Conservation (phyloP, 2,329 filamentous ascomycete genomes). For the Endoconidiophora laricicola region DNA sequence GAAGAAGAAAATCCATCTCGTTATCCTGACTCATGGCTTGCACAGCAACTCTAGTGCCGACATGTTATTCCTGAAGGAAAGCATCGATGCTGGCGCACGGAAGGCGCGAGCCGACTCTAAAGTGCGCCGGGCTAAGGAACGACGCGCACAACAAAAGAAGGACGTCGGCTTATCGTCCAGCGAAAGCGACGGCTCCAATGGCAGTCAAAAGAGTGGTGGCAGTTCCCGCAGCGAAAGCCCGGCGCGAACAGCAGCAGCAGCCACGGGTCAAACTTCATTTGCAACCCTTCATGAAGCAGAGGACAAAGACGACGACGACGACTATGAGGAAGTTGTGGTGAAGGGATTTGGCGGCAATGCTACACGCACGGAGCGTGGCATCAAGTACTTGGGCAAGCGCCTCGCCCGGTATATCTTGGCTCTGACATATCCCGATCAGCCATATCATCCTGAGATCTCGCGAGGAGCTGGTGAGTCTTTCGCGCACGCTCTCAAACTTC, state of each 20-base stretch:
- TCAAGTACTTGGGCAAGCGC: constrained; percentile 91
- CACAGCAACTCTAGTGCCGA: constrained; percentile 93
- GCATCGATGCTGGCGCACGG: constrained; percentile 69
- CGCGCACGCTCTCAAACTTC: constrained; percentile 23
- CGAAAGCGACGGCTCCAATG: constrained; percentile 1
- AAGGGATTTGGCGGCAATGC: constrained; percentile 82
- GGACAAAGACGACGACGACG: constrained; percentile 33
- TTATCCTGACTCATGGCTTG: constrained; percentile 81
- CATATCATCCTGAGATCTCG: constrained; percentile 49
- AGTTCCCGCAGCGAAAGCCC: constrained; percentile 12
- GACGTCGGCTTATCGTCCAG: neutral
- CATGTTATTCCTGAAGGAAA: constrained; percentile 95
- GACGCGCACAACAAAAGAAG: constrained; percentile 18
- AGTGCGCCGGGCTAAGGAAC: constrained; percentile 37
- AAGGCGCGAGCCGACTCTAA: constrained; percentile 57
- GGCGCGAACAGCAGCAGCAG: neutral
- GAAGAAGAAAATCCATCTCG: constrained; percentile 71
- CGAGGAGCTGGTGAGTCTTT: constrained; percentile 32
- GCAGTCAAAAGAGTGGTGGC: neutral
- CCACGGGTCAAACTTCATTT: neutral
- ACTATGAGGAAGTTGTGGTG: constrained; percentile 75
- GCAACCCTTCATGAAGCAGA: constrained; percentile 9
- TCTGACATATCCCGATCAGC: constrained; percentile 88
- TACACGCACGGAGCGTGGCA: constrained; percentile 79
- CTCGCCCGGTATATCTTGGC: constrained; percentile 79